Base-by-base conservation (phyloP, 192 early-diverging fungal species). In the Coemansia sp. region DNA sequence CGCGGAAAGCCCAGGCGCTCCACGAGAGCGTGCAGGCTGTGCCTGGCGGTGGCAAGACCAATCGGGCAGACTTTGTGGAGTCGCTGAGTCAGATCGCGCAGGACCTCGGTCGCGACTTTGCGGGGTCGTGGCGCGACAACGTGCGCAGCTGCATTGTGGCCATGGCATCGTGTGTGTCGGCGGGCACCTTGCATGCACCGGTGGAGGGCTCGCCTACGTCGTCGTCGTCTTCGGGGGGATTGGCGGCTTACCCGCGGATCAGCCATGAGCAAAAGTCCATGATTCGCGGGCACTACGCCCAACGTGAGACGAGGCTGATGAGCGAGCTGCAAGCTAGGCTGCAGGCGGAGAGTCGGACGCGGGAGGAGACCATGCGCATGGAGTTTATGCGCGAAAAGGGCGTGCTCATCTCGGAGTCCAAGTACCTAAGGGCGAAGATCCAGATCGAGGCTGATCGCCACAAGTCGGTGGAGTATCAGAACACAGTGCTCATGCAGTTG, bases 361-460 rank as follows among this genome's bases (percentile, higher is more conserved):
- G 56, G 2, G 55, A 51, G 33, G 21, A 45, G 16, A 37, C 67
- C 13, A 11, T 39, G 11, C 43, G 63, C n/a, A 2, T 14, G 6
- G 38, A 23, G 36, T 23, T 40, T 43, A 36, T 57, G 35, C 53
- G 36, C 33, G 66, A 69, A 6, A 58, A 56, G 34, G 3, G 26
- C 14, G 26, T 59, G 5, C 43, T 65, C 8, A 48, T 60, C 33
- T 34, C 58, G 16, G 79, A 82, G 68, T 39, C 18, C 39, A 39
- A 43, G 21, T 82, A 82, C 48, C 50, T 69, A 39, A 70, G 67
- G 10, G 67, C 33, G 3, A 67, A 70, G 34, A 56, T 77, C 33
- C 23, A 69, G 28, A 62, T 65, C 23, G 67, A 48, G 46, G 21
- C 36, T n/a, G 57, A 67, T 40, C 46, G 62, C 26, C 23, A 56